These are phyloP conservation scores for Boletellus ananas DNA, from an alignment of 768 basidiomycete genomes.

Conservation along the genomic window DNA sequence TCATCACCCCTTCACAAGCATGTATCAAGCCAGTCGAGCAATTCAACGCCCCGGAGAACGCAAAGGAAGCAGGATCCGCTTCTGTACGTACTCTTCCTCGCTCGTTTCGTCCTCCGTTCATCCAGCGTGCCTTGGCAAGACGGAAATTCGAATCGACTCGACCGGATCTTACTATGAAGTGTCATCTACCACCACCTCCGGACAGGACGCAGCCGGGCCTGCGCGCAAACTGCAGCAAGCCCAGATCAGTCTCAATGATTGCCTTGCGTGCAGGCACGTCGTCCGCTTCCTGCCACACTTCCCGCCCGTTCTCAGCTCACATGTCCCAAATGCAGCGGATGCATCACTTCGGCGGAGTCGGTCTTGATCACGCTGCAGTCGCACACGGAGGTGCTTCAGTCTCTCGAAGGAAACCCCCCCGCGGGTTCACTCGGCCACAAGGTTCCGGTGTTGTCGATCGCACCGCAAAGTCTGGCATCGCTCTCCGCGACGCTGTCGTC, in stretches of 20 bases:
- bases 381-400: conserved; percentile 84
- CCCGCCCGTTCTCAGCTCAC: conserved; percentile 7
- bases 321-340: conserved; percentile 57
- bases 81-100: conserved; percentile 31
- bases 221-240: conserved; percentile 80
- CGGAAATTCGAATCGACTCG: conserved; percentile 87
- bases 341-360: conserved; percentile 98
- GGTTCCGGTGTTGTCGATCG: conserved; percentile 77
- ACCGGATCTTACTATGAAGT: conserved; percentile 89
- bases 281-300: not conserved
- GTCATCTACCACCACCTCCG: conserved; percentile 28
- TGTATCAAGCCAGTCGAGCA: conserved; percentile 93
- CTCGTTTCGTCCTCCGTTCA: not conserved
- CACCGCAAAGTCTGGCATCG: conserved; percentile 83
- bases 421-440: conserved; percentile 39
- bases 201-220: conserved; percentile 10
- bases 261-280: conserved; percentile 92
- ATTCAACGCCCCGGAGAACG: conserved; percentile 40
- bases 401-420: conserved; percentile 58
- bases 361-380: conserved; percentile 95
- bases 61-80: conserved; percentile 39
- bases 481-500: conserved; percentile 62
- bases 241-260: conserved; percentile 95
- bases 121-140: conserved; percentile 44
- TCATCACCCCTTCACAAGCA: conserved; percentile 92